phyloP scores from a whole-genome alignment of 176 grass and related monocot species.

The Hordeum marinum region DNA sequence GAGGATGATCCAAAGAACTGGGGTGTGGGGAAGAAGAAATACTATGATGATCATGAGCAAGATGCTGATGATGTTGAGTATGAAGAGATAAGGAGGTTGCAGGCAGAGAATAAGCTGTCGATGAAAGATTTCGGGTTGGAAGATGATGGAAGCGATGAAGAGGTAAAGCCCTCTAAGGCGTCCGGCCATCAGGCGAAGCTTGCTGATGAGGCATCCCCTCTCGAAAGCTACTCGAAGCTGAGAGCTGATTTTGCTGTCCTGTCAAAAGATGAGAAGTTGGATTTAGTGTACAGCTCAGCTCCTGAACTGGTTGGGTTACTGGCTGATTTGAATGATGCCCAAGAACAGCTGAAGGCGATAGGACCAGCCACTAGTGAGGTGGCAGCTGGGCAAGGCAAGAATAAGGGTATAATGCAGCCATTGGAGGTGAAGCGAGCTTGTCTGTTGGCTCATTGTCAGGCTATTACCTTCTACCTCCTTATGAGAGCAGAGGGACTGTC shows the following conservation, averaged over 20 bases:
- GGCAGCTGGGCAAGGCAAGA: conserved; percentile 22
- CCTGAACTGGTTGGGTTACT: conserved; percentile 87
- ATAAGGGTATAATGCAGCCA: conserved; percentile 43
- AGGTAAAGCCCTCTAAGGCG: conserved; percentile 39
- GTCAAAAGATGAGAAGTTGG: conserved; percentile 71
- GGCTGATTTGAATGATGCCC: conserved; percentile 66
- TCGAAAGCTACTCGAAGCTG: conserved; percentile 35
- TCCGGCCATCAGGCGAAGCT: conserved; percentile 25
- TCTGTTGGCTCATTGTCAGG: conserved; percentile 72
- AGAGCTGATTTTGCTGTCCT: conserved; percentile 51
- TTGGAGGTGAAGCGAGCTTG: conserved; percentile 72
- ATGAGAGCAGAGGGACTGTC: conserved; percentile 82
- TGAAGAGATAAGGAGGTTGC: conserved; percentile 46
- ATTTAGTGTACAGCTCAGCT: conserved; percentile 53
- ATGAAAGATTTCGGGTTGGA: conserved; percentile 80
- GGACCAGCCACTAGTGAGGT: conserved; percentile 41
- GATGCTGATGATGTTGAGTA: conserved; percentile 54
- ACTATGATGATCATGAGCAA: conserved; percentile 61
- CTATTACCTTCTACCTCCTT: conserved; percentile 96
- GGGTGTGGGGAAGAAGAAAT: conserved; percentile 55
- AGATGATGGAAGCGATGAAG: conserved; percentile 52
- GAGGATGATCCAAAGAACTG: conserved; percentile 38
- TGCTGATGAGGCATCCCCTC: conserved; percentile 21
- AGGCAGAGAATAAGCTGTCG: conserved; percentile 56
- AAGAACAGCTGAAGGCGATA: conserved; percentile 56